phyloP scores from a whole-genome alignment of 2,329 filamentous ascomycete genomes.

The Meredithiella fracta region DNA sequence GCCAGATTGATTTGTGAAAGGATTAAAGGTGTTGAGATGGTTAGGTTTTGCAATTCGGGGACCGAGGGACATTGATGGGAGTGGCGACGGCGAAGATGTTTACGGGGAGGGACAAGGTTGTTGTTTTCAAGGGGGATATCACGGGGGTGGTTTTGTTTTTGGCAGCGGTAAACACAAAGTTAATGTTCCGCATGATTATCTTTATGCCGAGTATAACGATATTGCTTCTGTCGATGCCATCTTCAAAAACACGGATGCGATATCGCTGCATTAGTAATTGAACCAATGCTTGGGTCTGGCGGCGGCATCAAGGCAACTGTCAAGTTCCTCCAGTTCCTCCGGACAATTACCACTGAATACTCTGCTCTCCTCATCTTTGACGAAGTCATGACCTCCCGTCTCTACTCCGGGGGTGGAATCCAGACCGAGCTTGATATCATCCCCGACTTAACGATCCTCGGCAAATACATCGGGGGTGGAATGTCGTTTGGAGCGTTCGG shows the following conservation, averaged over 20 bases:
- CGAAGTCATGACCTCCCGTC: slow-evolving; percentile 53
- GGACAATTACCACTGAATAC: slow-evolving; percentile 22
- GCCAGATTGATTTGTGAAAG: slow-evolving; percentile 36
- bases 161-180: slow-evolving; percentile 20
- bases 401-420: slow-evolving; percentile 33
- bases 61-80: slow-evolving; percentile 47
- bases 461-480: slow-evolving; percentile 52
- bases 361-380: slow-evolving; percentile 49
- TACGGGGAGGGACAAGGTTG: slow-evolving; percentile 29
- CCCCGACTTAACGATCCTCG: slow-evolving; percentile 47
- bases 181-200: slow-evolving; percentile 36
- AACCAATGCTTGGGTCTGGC: slow-evolving; percentile 48
- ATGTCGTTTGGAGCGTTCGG: slow-evolving; percentile 52
- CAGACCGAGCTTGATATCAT: slow-evolving; percentile 26
- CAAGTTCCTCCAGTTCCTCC: slow-evolving; percentile 37
- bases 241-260: slow-evolving; percentile 20
- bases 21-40: slow-evolving; percentile 34
- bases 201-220: slow-evolving; percentile 48
- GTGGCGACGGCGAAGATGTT: slow-evolving; percentile 35
- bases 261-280: slow-evolving; percentile 47
- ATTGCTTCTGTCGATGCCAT: slow-evolving; percentile 28
- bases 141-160: slow-evolving; percentile 19
- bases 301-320: slow-evolving; percentile 35
- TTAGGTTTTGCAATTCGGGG: slow-evolving; percentile 49
- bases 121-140: slow-evolving; percentile 32